A percentile compares a stretch with the other conserved stretches of the same genome.
These are phyloP conservation scores for Fusarium metavorans DNA, from an alignment of 2,329 filamentous ascomycete genomes.

Conservation along the genomic window DNA sequence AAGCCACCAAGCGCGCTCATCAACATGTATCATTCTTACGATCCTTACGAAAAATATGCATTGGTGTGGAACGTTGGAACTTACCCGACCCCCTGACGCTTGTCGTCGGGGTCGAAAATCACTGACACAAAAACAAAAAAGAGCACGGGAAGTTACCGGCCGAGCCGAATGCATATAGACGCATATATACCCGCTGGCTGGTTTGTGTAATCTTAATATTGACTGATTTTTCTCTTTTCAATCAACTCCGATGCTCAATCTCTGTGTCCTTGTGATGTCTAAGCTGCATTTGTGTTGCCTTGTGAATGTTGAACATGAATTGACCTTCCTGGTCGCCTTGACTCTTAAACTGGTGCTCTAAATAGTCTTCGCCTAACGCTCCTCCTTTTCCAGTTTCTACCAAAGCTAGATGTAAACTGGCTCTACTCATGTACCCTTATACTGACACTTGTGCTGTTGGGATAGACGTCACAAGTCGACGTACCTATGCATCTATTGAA, in stretches of 20 bases:
- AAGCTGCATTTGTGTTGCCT: background rate
- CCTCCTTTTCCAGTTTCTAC: background rate
- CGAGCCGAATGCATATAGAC: conserved; percentile 46
- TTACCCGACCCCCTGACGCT: conserved; percentile 22
- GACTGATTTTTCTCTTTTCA: conserved; percentile 39
- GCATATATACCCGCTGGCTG: conserved; percentile 49
- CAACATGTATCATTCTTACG: conserved; percentile 64
- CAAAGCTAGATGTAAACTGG: background rate
- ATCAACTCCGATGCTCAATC: conserved; percentile 27
- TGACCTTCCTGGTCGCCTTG: background rate
- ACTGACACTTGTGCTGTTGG: background rate
- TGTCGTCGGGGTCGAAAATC: conserved; percentile 31
- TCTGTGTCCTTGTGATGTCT: background rate
- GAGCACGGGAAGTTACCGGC: conserved; percentile 40
- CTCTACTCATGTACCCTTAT: background rate
- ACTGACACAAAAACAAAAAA: conserved; percentile 38
- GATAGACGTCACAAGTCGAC: background rate
- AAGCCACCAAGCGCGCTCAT: conserved; percentile 30
- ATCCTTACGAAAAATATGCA: conserved; percentile 65
- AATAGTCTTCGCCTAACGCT: background rate
- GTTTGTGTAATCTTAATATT: conserved; percentile 51
- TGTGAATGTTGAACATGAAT: background rate
- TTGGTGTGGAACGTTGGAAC: conserved; percentile 45
- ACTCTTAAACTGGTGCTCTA: background rate
- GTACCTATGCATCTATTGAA: too few species aligned